These are phyloP conservation scores for Colletotrichum scovillei DNA, from an alignment of 2,329 filamentous ascomycete genomes.

Conservation along the genomic window DNA sequence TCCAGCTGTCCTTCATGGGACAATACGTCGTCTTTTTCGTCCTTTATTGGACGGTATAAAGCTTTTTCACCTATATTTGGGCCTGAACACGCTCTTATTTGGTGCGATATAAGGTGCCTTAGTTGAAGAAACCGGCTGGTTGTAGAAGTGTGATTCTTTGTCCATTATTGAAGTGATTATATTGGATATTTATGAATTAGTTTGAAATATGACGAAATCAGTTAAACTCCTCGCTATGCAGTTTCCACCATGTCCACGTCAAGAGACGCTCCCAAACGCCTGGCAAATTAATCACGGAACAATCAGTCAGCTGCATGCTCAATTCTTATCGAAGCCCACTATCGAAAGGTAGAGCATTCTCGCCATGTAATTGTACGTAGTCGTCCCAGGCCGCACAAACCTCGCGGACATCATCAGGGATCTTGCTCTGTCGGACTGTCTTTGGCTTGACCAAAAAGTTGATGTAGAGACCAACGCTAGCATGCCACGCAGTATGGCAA, in stretches of 20 bases:
- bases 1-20: not conserved
- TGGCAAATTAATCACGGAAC: too few relatives aligned
- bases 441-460: conserved; percentile 27
- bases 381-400: conserved; percentile 16
- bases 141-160: too few relatives aligned
- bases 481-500: conserved; percentile 65
- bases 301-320: not conserved
- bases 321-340: conserved; percentile 16
- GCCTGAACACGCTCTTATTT: not conserved
- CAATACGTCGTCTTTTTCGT: not conserved
- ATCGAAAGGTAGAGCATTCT: conserved; percentile 23
- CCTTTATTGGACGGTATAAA: not conserved
- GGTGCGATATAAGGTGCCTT: not conserved
- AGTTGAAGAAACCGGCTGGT: not conserved
- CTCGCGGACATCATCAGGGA: conserved; percentile 13
- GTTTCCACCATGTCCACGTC: not conserved
- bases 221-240: not conserved
- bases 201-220: not conserved
- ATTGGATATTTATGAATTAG: not conserved
- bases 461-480: conserved; percentile 27
- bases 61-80: not conserved
- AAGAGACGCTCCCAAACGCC: too few relatives aligned
- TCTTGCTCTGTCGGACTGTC: not conserved
- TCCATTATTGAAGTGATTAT: too few relatives aligned
- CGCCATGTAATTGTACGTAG: conserved; percentile 3